Evolutionary conservation across 2,329 filamentous ascomycete genomes (phyloP), one percentile per base, ranked within the genome.

Genomic region (Colletotrichum echinochloae): DNA sequence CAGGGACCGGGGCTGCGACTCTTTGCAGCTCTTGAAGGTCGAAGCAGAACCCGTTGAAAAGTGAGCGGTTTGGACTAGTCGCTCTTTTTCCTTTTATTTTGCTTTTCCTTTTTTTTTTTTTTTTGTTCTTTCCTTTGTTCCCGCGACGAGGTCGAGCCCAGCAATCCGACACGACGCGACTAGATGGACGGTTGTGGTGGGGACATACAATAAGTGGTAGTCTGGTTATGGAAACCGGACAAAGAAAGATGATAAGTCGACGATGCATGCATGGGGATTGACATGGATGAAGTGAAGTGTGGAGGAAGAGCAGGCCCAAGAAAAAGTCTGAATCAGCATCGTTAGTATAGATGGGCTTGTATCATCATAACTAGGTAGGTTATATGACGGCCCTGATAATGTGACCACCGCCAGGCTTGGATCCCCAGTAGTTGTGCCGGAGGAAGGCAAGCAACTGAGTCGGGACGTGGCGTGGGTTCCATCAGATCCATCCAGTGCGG

Each of bases 401-500:
- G 46, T 28, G 14, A 28, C 12, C 14, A 28, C 28, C 20, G 16
- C 28, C 7, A 33, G 7, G 49, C 52, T 35, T 26, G 54, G 52
- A 37, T 52, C 57, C 35, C 49, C 49, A 30, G 41, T n/a, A n/a
- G n/a, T n/a, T n/a, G 26, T 11, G 49, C 52, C 39, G 37, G 33
- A 59, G 18, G 28, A 59, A 59, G 60, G 60, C 54, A 65, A 46
- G 52, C 52, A 59, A 46, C 52, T 46, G 54, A 59, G 44, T 39
- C 54, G 48, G 46, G 44, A 23, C 18, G n/a, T 14, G 28, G 20
- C 20, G 33, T 46, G 60, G 52, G 52, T 52, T 37, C 44, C 61
- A 65, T 68, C 52, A 65, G 52, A 59, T 59, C 65, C 65, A 57
- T 65, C 30, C 26, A 26, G 55, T 41, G 49, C 26, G 26, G 33